Evolutionary conservation across 2,329 filamentous ascomycete genomes (phyloP).

Genomic region (Lasiodiplodia citricola): DNA sequence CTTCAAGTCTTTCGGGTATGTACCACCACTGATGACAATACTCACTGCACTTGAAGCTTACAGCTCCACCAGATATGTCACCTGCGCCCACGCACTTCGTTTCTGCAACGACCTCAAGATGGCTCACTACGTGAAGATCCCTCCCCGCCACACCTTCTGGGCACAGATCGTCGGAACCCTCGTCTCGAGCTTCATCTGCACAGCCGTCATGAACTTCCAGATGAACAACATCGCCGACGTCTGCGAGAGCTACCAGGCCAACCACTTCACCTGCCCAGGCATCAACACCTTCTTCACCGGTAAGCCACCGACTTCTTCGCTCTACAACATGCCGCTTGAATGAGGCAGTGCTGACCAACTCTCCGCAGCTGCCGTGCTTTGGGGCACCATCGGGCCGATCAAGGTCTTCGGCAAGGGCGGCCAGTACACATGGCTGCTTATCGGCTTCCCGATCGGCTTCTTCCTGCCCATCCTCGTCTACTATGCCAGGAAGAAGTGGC

Average conservation of each 20-base stretch:
- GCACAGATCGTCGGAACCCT: constrained; percentile 70
- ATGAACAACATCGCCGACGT: constrained; percentile 65
- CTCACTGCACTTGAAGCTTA: background rate
- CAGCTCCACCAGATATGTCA: constrained; percentile 17
- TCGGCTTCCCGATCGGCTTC: constrained; percentile 54
- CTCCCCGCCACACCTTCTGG: constrained; percentile 70
- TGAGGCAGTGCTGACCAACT: background rate
- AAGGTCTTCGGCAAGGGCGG: constrained; percentile 71
- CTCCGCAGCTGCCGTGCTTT: constrained; percentile 53
- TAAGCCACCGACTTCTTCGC: background rate
- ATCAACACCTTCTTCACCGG: constrained; percentile 68
- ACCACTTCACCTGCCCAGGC: constrained; percentile 61
- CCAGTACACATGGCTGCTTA: constrained; percentile 72
- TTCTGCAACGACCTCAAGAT: constrained; percentile 39
- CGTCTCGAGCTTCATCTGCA: constrained; percentile 69
- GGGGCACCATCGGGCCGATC: constrained; percentile 73
- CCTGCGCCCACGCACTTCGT: constrained; percentile 28
- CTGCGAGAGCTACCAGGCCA: constrained; percentile 53
- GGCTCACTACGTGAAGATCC: constrained; percentile 61
- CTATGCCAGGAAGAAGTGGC: constrained; percentile 57
- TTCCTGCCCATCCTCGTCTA: constrained; percentile 59
- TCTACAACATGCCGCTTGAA: background rate
- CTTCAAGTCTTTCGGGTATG: constrained; percentile 30
- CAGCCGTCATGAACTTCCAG: constrained; percentile 66
- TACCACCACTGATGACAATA: background rate